Evolutionary conservation across 1,284 basidiomycete species (phyloP).

Genomic region (Fereydounia khargensis): DNA sequence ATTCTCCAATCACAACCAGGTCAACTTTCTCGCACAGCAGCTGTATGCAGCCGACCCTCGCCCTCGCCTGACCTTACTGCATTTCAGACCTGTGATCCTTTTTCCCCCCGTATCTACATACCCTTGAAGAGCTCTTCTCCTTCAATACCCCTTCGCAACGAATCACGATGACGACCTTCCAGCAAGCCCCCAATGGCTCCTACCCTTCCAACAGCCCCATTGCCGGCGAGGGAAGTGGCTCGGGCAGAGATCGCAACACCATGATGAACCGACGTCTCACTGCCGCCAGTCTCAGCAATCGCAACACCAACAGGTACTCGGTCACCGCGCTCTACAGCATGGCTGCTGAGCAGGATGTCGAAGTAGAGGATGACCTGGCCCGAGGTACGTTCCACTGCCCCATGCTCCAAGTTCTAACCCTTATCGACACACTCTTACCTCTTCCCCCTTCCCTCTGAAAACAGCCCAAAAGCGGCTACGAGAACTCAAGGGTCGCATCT

Average conservation of each 20-base stretch:
- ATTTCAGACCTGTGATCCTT: too few species aligned
- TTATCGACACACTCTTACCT: background rate
- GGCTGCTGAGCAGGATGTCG: conserved; percentile 97
- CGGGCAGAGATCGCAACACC: conserved; percentile 20
- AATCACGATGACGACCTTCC: conserved; percentile 24
- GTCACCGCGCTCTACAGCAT: conserved; percentile 95
- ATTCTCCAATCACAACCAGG: too few species aligned
- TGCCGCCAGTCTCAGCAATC: conserved; percentile 33
- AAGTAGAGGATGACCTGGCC: conserved; percentile 95
- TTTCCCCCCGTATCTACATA: too few species aligned
- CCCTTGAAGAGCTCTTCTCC: too few species aligned
- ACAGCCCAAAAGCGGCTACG: conserved; percentile 94
- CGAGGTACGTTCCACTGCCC: too few species aligned
- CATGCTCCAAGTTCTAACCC: background rate
- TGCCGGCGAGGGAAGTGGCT: conserved; percentile 18
- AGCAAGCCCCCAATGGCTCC: conserved; percentile 14
- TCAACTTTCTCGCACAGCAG: too few species aligned
- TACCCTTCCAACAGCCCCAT: conserved; percentile 1
- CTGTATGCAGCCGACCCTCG: too few species aligned
- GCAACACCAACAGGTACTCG: conserved; percentile 93
- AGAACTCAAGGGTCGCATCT: conserved; percentile 95
- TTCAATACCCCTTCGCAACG: too few species aligned
- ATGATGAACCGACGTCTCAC: conserved; percentile 33
- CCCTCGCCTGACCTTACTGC: too few species aligned
- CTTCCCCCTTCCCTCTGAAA: conserved; percentile 54